These are phyloP conservation scores for Epithemia pelagica DNA, from an alignment of 108 stramenopile genomes.

Conservation along the genomic window DNA sequence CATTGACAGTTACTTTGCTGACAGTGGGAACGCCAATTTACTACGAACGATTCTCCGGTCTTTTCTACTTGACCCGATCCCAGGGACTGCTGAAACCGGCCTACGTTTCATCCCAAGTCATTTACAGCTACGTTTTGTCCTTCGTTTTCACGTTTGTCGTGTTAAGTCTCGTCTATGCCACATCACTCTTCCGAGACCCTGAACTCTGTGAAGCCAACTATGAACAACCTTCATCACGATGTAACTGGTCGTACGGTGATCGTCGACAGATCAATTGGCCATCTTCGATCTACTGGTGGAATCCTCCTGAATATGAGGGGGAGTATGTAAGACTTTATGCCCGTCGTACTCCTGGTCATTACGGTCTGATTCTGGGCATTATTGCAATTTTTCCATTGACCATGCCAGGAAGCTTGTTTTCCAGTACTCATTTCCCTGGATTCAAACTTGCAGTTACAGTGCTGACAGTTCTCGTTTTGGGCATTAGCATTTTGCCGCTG, in stretches of 20 bases:
- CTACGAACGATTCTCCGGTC: constrained; percentile 23
- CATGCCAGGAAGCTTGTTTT: constrained; percentile 33
- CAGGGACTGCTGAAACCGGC: constrained; percentile 35
- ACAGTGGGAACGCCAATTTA: constrained; percentile 23
- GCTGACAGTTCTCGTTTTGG: constrained; percentile 23
- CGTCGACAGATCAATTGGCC: neutral
- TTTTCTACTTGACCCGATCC: constrained; percentile 37
- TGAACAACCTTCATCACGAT: constrained; percentile 10
- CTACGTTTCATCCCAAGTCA: constrained; percentile 26
- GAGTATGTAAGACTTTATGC: constrained; percentile 26
- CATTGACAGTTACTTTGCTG: neutral
- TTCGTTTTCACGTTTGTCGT: constrained; percentile 31
- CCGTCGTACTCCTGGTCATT: constrained; percentile 23
- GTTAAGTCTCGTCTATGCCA: constrained; percentile 32
- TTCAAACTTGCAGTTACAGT: constrained; percentile 28
- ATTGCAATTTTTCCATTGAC: constrained; percentile 33
- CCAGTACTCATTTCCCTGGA: constrained; percentile 37
- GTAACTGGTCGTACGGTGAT: neutral
- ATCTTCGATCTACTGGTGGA: neutral
- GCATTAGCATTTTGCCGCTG: constrained; percentile 24
- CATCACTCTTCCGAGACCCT: constrained; percentile 26
- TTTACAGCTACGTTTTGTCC: constrained; percentile 35
- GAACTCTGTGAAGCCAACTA: constrained; percentile 9
- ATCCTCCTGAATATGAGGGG: constrained; percentile 16
- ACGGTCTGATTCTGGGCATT: constrained; percentile 30